These are phyloP conservation scores for Lavandula angustifolia DNA, from an alignment of 257 asterid genomes.

Conservation along the genomic window DNA sequence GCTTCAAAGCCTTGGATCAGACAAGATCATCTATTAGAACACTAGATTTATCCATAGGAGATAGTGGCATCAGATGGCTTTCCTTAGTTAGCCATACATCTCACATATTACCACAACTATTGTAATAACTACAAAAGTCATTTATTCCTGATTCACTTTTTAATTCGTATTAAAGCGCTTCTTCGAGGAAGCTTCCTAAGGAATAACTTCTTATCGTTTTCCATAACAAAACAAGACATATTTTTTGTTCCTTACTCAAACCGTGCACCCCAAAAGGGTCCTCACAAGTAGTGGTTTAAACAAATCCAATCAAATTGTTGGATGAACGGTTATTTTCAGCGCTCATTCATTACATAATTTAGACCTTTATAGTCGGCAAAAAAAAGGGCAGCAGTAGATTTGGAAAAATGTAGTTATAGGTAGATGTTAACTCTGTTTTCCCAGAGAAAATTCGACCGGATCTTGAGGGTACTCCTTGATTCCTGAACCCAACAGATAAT, in stretches of 20 bases:
- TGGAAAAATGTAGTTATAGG: too few species aligned
- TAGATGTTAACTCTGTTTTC: constrained; percentile 42
- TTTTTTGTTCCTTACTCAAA: not conserved
- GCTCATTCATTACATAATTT: too few species aligned
- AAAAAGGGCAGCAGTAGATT: too few species aligned
- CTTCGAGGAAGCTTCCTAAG: constrained; percentile 31
- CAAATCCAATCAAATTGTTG: too few species aligned
- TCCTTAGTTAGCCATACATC: constrained; percentile 19
- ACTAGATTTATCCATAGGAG: constrained; percentile 1
- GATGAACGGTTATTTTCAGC: too few species aligned
- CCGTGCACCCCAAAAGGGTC: too few species aligned
- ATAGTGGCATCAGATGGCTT: constrained; percentile 12
- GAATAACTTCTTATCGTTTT: not conserved
- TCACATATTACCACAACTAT: constrained; percentile 10
- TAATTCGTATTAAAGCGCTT: not conserved
- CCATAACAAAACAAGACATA: not conserved
- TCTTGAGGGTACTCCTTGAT: constrained; percentile 41
- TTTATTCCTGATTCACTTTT: not conserved
- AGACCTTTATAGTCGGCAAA: too few species aligned
- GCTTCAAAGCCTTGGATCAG: constrained; percentile 12
- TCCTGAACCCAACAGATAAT: constrained; percentile 46
- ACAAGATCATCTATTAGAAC: constrained; percentile 7
- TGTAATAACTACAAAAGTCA: not conserved
- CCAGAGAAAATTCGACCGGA: constrained; percentile 39
- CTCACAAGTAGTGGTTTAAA: too few species aligned